Conservation (phyloP, 345 rosid genomes). For the Gossypium stocksii region DNA sequence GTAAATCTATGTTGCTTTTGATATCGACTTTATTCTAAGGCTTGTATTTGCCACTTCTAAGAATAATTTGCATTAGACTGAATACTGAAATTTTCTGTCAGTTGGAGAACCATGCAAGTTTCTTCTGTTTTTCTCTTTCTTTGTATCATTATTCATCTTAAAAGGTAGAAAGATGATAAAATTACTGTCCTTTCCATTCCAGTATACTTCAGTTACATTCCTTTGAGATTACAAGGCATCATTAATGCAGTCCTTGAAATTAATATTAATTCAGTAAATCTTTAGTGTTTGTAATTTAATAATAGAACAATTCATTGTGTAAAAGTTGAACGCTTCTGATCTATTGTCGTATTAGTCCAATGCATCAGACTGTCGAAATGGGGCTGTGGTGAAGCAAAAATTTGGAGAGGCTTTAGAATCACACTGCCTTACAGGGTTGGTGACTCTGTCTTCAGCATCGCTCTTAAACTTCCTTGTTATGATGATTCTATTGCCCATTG, state of each 20-base stretch:
- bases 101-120: neutral
- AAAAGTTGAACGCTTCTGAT: slow-evolving; percentile 16
- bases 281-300: neutral
- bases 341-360: slow-evolving; percentile 49
- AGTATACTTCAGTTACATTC: neutral
- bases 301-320: neutral
- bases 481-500: neutral
- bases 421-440: slow-evolving; percentile 62
- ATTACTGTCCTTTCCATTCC: neutral
- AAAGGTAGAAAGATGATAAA: neutral
- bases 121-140: slow-evolving; percentile 1
- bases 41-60: neutral
- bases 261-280: neutral
- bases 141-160: neutral
- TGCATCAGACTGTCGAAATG: slow-evolving; percentile 85
- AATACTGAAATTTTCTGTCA: neutral
- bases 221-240: neutral
- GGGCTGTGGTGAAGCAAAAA: slow-evolving; percentile 70
- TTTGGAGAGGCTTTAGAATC: slow-evolving; percentile 83
- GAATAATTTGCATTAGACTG: neutral
- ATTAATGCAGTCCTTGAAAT: neutral
- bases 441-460: slow-evolving; percentile 17
- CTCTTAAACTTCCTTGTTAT: slow-evolving; percentile 10
- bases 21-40: neutral
- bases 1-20: neutral